Conservation (phyloP, 2,329 filamentous ascomycete genomes). For the Cadophora luteo-olivacea region DNA sequence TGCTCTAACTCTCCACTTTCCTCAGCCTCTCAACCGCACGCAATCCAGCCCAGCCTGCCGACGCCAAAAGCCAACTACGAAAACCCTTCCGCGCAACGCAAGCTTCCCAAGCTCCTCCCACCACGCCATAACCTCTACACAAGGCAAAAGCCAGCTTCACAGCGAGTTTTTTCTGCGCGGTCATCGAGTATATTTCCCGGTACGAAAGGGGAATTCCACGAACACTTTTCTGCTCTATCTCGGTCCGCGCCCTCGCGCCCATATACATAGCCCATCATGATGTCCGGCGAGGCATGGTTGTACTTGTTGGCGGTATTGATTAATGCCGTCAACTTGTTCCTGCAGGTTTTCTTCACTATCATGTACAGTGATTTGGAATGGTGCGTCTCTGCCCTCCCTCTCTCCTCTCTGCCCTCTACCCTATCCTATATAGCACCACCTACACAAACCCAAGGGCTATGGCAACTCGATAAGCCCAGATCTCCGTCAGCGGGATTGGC, state of each 20-base stretch:
- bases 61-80: slow-evolving; percentile 12
- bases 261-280: slow-evolving; percentile 53
- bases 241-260: slow-evolving; percentile 23
- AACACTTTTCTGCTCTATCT: not conserved
- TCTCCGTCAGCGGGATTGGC: not conserved
- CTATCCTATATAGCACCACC: not conserved
- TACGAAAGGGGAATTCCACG: not conserved
- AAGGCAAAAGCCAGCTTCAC: slow-evolving; percentile 9
- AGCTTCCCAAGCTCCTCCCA: slow-evolving; percentile 6
- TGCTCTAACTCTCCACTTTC: slow-evolving; percentile 1
- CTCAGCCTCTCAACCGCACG: not conserved
- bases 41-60: not conserved
- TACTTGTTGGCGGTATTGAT: slow-evolving; percentile 98
- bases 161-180: slow-evolving; percentile 17
- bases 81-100: slow-evolving; percentile 26
- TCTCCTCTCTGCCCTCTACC: not conserved
- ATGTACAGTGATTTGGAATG: slow-evolving; percentile 99
- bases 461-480: slow-evolving; percentile 10
- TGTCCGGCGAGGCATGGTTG: slow-evolving; percentile 98
- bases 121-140: slow-evolving; percentile 11
- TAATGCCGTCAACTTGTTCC: slow-evolving; percentile 99
- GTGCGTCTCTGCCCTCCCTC: slow-evolving; percentile 60
- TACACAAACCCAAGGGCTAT: not conserved
- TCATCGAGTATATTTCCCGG: slow-evolving; percentile 10
- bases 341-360: slow-evolving; percentile 99